phyloP scores from a whole-genome alignment of 345 rosid genomes.

The Eucalyptus shirleyi region DNA sequence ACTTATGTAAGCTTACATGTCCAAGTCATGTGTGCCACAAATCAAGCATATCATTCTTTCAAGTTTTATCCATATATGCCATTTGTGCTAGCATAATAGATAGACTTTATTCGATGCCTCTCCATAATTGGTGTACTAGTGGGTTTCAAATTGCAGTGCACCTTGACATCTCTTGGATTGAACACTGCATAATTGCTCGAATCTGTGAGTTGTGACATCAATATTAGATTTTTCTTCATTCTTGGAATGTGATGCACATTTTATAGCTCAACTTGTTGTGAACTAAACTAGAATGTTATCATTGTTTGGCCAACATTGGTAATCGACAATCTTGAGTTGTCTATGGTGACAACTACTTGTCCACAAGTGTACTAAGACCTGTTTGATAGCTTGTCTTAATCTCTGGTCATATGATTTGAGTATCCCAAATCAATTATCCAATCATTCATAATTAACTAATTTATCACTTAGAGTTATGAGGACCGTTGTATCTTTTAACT shows the following conservation, averaged over 20 bases:
- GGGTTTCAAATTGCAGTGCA: not conserved
- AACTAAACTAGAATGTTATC: not conserved
- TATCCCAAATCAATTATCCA: not conserved
- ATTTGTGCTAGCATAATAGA: not conserved
- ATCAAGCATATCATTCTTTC: too few species aligned
- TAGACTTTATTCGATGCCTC: not conserved
- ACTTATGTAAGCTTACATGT: not conserved
- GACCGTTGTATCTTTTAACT: not conserved
- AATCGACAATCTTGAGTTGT: not conserved
- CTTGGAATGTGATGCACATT: not conserved
- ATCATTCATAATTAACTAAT: not conserved
- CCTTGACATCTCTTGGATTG: not conserved
- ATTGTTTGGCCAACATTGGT: rapidly evolving
- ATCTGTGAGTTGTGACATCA: not conserved
- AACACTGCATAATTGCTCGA: not conserved
- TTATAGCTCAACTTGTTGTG: not conserved
- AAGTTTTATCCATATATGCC: not conserved
- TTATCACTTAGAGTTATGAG: not conserved
- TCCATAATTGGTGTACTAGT: not conserved
- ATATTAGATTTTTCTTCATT: not conserved
- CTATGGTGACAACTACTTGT: not conserved
- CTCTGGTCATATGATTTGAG: not conserved
- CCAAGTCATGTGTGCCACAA: not conserved
- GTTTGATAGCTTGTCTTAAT: not conserved
- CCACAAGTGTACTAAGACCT: not conserved